Base-by-base conservation (phyloP, 768 basidiomycete genomes). In the Russula griseocarnosa region DNA sequence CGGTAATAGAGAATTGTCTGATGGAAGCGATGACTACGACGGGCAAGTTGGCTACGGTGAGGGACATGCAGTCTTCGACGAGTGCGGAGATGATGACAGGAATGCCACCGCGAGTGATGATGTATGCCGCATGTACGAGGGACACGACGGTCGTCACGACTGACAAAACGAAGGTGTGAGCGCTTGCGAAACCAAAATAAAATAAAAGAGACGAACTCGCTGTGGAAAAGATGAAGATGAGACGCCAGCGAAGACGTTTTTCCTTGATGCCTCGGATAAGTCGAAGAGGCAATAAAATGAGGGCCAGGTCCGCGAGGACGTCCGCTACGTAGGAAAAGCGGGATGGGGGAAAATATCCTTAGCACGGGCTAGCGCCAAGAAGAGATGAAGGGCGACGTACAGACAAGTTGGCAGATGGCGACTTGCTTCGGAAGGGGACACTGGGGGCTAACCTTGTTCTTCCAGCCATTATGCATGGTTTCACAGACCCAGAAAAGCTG, bases 141-240 rank as follows among this genome's bases (percentile, higher is more conserved):
- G 74, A 74, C 20, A 72, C 71, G 32, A 72, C 66, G 42, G 70
- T 72, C 1, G 70, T 71, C n/a, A 70, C 66, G 30, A 70, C 68
- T 70, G 46, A 38, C 46, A 38, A 30, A 40, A 36, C 20, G 10
- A 20, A 18, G 32, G 32, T 22, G 26, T 55, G 10, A 30, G 42
- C 26, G 22, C 16, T 26, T 14, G 40, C 1, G 26, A 34, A 26
- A 32, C 9, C 5, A 18, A 10, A 50, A n/a, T 16, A 10, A 11
- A 14, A 11, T 24, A 3, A 13, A 9, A 1, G 51, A 20, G 7
- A 53, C 56, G 79, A 71, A 61, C 83, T 77, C 56, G 81, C 82
- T 11, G 83, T 77, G 11, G 83, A 83, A 70, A 85, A 83, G 55
- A 83, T 81, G 58, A 82, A 69, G 64, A 79, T 75, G 44, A 81